phyloP scores from a whole-genome alignment of 495 filamentous ascomycete species.

The Xylaria palmicola region DNA sequence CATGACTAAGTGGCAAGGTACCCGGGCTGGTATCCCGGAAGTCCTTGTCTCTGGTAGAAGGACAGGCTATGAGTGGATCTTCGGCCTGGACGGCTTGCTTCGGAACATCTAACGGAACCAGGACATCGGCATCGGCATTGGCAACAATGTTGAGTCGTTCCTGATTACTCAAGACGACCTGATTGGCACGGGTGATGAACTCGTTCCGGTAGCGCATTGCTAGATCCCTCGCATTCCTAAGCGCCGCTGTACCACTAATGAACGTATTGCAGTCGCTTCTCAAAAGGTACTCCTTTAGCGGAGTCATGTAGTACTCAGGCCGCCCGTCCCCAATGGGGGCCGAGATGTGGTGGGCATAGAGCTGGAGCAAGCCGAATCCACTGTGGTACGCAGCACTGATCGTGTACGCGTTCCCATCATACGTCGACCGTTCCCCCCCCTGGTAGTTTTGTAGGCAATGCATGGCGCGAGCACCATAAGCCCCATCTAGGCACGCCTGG shows the following conservation, averaged over 20 bases:
- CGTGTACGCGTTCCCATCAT: constrained; percentile 45
- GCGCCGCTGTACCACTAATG: constrained; percentile 33
- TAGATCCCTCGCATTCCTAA: constrained; percentile 39
- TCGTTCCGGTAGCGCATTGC: constrained; percentile 30
- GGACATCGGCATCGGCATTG: too few relatives aligned
- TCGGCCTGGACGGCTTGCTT: too few relatives aligned
- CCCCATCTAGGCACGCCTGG: constrained; percentile 45
- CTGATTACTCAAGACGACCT: too few relatives aligned
- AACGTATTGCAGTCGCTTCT: constrained; percentile 29
- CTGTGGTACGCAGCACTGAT: constrained; percentile 40
- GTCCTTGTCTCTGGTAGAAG: too few relatives aligned
- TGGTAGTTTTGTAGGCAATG: constrained; percentile 45
- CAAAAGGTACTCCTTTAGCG: constrained; percentile 31
- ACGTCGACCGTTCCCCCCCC: constrained; percentile 30
- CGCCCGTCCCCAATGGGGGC: constrained; percentile 19
- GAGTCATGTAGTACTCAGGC: constrained; percentile 44
- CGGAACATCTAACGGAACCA: too few relatives aligned
- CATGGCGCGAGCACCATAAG: constrained; percentile 46
- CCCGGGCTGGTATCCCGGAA: too few relatives aligned
- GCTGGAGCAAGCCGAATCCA: constrained; percentile 27
- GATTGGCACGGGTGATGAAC: constrained; percentile 29
- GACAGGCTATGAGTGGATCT: too few relatives aligned
- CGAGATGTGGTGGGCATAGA: constrained; percentile 38
- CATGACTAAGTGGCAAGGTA: too few relatives aligned
- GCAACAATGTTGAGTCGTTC: too few relatives aligned